phyloP scores from a whole-genome alignment of 345 rosid genomes.

The Hevea brasiliensis region DNA sequence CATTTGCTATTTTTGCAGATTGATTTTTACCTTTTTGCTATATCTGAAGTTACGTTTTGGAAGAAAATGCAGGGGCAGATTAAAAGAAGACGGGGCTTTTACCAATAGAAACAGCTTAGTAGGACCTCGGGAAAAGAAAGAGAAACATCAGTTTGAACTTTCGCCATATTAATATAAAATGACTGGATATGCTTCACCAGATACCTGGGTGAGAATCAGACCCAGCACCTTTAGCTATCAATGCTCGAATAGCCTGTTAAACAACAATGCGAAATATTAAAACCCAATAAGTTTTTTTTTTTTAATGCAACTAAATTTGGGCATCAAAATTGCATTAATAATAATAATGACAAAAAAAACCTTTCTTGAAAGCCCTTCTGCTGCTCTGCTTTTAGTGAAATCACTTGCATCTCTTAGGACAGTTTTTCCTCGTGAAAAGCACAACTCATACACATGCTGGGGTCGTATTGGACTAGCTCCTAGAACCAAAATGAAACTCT shows the following conservation, averaged over 20 bases:
- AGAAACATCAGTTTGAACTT: constrained; percentile 8
- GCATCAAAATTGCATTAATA: too few species aligned
- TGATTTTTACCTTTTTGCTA: constrained; percentile 64
- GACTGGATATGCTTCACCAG: constrained; percentile 12
- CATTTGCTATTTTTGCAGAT: neutral
- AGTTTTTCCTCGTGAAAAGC: constrained; percentile 42
- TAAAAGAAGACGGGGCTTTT: constrained; percentile 71
- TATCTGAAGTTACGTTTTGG: constrained; percentile 90
- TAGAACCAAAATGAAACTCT: constrained; percentile 57
- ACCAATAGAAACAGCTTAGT: constrained; percentile 74
- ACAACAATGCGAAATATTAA: neutral
- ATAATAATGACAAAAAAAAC: too few species aligned
- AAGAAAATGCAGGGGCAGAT: constrained; percentile 77
- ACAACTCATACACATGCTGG: constrained; percentile 56
- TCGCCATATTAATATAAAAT: constrained; percentile 9
- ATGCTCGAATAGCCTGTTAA: constrained; percentile 64
- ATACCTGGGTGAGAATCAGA: constrained; percentile 75
- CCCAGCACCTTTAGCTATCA: constrained; percentile 81
- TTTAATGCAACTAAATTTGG: neutral
- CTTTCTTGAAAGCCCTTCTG: constrained; percentile 79
- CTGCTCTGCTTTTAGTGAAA: constrained; percentile 57
- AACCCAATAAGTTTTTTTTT: neutral
- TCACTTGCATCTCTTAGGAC: constrained; percentile 31
- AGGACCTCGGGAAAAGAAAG: constrained; percentile 47
- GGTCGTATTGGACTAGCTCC: constrained; percentile 84